A percentile compares a stretch with the other conserved stretches of the same genome.
These are phyloP conservation scores for Phytophthora pini DNA, from an alignment of 352 stramenopile genomes.

Conservation along the genomic window DNA sequence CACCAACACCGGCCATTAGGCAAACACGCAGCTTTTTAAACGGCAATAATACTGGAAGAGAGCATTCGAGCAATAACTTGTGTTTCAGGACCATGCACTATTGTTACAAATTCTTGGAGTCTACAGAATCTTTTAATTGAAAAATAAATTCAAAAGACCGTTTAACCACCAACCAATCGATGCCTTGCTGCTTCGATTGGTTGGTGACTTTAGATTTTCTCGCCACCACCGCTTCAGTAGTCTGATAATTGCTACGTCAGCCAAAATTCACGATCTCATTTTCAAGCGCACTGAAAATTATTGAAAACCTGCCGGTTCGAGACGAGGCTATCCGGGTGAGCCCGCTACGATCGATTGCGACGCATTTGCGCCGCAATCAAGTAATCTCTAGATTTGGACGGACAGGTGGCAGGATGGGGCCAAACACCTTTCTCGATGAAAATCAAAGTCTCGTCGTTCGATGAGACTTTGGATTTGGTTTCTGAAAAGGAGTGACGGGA, in stretches of 20 bases:
- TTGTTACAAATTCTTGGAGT: no score
- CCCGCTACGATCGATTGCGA: constrained; percentile 7
- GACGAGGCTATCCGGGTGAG: constrained; percentile 11
- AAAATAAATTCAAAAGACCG: no score
- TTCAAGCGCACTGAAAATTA: constrained; percentile 11
- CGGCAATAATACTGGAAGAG: no score
- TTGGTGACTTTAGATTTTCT: not conserved
- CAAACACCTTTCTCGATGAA: not conserved
- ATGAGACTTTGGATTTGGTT: no score
- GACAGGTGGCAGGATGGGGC: constrained; percentile 10
- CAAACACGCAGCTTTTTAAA: constrained; percentile 13
- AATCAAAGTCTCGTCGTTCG: not conserved
- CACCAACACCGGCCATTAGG: not conserved
- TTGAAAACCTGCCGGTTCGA: constrained; percentile 20
- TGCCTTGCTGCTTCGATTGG: not conserved
- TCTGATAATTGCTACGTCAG: no score
- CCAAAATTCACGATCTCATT: constrained; percentile 1
- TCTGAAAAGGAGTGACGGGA: constrained; percentile 1
- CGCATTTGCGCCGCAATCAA: constrained; percentile 5
- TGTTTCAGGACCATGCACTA: no score
- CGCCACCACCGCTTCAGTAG: constrained; percentile 4
- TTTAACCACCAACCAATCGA: not conserved
- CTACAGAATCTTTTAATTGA: no score
- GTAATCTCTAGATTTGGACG: constrained; percentile 26
- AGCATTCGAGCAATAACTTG: no score